Evolutionary conservation across 345 rosid species (phyloP).

Genomic region (Citrus australasica): DNA sequence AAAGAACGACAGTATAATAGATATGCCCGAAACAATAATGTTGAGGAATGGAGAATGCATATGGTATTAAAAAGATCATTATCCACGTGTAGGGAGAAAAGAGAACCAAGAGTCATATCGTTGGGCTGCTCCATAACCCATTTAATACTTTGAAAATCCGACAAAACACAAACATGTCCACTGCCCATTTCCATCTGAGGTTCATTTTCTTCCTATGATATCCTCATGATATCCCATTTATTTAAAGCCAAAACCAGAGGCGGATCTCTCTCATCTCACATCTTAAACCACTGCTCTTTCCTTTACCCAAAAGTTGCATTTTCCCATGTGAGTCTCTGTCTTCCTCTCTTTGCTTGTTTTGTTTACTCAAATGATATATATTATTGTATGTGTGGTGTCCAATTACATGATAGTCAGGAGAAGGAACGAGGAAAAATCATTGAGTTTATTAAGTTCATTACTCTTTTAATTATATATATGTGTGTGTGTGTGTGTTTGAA

Average conservation of each 20-base stretch:
- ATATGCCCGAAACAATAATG: not conserved
- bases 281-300: not conserved
- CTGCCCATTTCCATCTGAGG: constrained; percentile 31
- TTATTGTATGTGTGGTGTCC: not conserved
- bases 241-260: constrained; percentile 12
- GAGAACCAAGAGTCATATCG: constrained; percentile 12
- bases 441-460: not conserved
- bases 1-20: not conserved
- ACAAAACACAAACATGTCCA: constrained; percentile 44
- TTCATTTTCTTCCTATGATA: constrained; percentile 27
- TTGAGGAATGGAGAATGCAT: not conserved
- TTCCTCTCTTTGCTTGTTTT: not conserved
- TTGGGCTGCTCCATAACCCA: constrained; percentile 17
- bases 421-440: constrained; percentile 17
- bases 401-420: not conserved
- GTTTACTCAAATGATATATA: not conserved
- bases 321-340: constrained; percentile 31
- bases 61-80: constrained; percentile 1
- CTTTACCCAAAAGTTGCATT: constrained; percentile 14
- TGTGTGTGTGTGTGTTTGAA: not conserved
- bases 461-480: not conserved
- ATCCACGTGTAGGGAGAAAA: constrained; percentile 22
- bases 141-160: constrained; percentile 25
- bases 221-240: constrained; percentile 1
- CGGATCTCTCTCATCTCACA: not conserved